Conservation (phyloP, 306 rosid genomes). For the Ochetophila trinervis region DNA sequence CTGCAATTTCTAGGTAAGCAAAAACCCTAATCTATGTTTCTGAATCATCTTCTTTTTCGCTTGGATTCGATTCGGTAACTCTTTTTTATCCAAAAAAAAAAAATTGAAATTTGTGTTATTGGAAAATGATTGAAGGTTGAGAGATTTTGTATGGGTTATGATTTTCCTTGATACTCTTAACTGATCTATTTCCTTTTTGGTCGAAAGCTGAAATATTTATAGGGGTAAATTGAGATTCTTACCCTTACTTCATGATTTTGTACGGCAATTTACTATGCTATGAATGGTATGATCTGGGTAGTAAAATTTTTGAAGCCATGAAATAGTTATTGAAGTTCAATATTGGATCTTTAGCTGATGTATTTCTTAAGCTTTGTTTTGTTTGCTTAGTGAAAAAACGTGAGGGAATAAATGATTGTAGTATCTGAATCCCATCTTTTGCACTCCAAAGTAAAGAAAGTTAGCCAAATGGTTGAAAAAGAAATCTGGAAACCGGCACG, state of each 20-base stretch:
- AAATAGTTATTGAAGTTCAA: not conserved
- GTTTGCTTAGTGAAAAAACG: slow-evolving; percentile 3
- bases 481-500: too few relatives aligned
- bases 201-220: not conserved
- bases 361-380: not conserved
- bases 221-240: not conserved
- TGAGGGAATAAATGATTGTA: not conserved
- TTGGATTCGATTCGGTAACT: not conserved
- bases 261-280: not conserved
- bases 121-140: not conserved
- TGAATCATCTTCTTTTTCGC: not conserved
- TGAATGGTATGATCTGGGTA: not conserved
- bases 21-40: not conserved
- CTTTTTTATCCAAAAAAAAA: too few relatives aligned
- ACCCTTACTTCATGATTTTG: not conserved
- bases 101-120: not conserved
- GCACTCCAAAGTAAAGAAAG: not conserved
- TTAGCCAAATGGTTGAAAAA: not conserved
- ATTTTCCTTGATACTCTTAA: not conserved
- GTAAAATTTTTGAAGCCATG: not conserved
- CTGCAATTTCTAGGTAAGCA: slow-evolving; percentile 22
- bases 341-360: not conserved
- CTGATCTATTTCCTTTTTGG: slow-evolving; percentile 13
- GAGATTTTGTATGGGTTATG: not conserved
- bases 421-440: not conserved